Evolutionary conservation across 2,329 filamentous ascomycete species (phyloP), one percentile per base, ranked within the genome.

Genomic region (Bipolaris oryzae): DNA sequence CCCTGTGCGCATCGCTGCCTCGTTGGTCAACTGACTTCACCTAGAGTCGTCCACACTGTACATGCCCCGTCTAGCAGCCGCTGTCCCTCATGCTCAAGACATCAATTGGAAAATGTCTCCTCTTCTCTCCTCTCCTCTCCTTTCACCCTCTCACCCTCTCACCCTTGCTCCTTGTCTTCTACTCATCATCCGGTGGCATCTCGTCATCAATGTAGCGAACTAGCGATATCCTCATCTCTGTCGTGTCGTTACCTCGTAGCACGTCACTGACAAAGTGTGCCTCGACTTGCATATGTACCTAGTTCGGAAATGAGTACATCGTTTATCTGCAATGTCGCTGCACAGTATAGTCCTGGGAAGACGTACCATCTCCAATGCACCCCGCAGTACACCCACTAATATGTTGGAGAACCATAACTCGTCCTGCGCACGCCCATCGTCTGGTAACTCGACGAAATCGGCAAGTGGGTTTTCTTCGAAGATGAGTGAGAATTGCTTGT

Each of bases 331-430:
- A 31, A 23, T 11, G 35, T 43, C 49, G 5, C 25, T 7, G 35
- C 16, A 15, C 1, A 15, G 10, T 16, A 21, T 23, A 5, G 25
- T 16, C 5, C 31, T 15, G 23, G 28, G 7, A 16, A 41, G 9
- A 63, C 63, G 65, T 72, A 98, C 94, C 95, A 99, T 99, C 77
- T 99, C 95, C 57, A 99, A 78, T 1, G 94, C 89, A 13, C 95
- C 95, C 66, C 95, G 84, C 59, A 99, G 80, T 41, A 99, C 91
- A 41, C 95, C 95, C 69, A 95, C 97, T 41, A 98, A 84, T 55
- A 99, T 96, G 77, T 98, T 99, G 5, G 92, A 97, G 77, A 96
- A 99, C 95, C 95, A 99, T 37, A 99, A 81, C 79, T 98, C 94
- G 71, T 97, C 93, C 77, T 99, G 95, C 3, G 95, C 92, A 62